Percentiles rank a stretch among this genome's conserved stretches.
phyloP scores from a whole-genome alignment of 805 yeast genomes.

The Candida quercuum region DNA sequence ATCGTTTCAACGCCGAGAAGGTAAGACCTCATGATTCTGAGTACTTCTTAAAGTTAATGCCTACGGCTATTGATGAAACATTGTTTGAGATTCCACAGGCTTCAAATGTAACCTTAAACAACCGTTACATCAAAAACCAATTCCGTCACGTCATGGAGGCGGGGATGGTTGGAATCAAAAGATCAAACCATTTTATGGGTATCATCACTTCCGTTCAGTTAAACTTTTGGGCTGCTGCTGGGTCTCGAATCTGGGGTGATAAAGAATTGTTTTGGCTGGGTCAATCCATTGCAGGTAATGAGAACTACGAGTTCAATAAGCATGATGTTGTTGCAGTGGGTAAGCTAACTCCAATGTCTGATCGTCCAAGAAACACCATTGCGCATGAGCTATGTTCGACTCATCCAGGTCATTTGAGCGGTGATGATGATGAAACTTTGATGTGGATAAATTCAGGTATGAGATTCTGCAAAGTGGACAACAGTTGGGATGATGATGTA shows the following conservation, averaged over 20 bases:
- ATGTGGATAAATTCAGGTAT: conserved; percentile 59
- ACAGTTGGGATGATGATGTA: conserved; percentile 28
- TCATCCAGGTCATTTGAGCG: conserved; percentile 52
- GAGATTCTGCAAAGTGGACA: conserved; percentile 36
- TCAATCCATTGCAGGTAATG: conserved; percentile 37
- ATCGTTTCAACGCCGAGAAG: conserved; percentile 19
- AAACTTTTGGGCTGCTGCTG: conserved; percentile 33
- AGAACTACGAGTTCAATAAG: conserved; percentile 32
- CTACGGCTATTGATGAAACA: conserved; percentile 24
- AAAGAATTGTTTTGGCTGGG: conserved; percentile 78
- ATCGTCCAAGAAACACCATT: conserved; percentile 1
- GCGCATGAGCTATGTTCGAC: conserved; percentile 46
- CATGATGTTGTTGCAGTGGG: conserved; percentile 34
- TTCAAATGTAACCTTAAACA: conserved; percentile 12
- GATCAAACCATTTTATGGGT: conserved; percentile 20
- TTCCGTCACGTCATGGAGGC: conserved; percentile 28
- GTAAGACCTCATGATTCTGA: conserved; percentile 23
- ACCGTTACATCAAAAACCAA: conserved; percentile 15
- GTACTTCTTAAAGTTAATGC: conserved; percentile 32
- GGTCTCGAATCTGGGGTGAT: conserved; percentile 64
- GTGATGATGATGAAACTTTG: conserved; percentile 37
- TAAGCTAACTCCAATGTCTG: conserved; percentile 17
- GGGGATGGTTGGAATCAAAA: conserved; percentile 27
- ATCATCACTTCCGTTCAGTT: conserved; percentile 19
- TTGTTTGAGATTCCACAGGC: conserved; percentile 15